These are phyloP conservation scores for Ilex paraguariensis DNA, from an alignment of 305 asterid genomes.

Conservation along the genomic window DNA sequence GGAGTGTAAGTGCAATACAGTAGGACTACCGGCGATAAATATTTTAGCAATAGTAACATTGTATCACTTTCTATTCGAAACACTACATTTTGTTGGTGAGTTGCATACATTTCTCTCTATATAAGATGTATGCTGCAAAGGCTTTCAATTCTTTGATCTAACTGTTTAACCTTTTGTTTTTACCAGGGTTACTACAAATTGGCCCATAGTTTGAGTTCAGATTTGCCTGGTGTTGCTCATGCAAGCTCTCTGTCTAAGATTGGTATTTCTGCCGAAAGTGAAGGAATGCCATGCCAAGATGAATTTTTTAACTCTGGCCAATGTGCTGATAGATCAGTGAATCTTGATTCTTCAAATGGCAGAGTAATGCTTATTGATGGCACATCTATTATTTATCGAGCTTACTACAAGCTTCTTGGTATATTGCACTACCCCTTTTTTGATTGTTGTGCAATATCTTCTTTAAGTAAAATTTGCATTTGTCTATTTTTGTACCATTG, in stretches of 20 bases:
- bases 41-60: too few species aligned
- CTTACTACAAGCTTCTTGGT: conserved; percentile 92
- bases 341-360: conserved; percentile 42
- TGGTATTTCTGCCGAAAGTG: conserved; percentile 35
- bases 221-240: conserved; percentile 22
- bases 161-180: conserved; percentile 6
- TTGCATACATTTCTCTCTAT: too few species aligned
- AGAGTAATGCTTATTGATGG: conserved; percentile 96
- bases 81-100: too few species aligned
- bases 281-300: conserved; percentile 21
- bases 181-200: conserved; percentile 39
- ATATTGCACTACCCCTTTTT: conserved; percentile 12
- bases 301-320: conserved; percentile 28
- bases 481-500: neutral
- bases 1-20: too few species aligned
- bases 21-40: too few species aligned
- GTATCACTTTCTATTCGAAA: too few species aligned
- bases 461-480: neutral
- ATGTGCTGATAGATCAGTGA: conserved; percentile 26
- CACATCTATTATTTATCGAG: conserved; percentile 78
- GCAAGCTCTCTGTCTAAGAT: conserved; percentile 24
- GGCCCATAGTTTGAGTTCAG: conserved; percentile 28
- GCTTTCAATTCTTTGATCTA: neutral
- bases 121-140: too few species aligned
- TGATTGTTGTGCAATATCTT: neutral